These are phyloP conservation scores for Cryptosporidium muris DNA, from an alignment of 169 alveolate genomes.

Conservation along the genomic window DNA sequence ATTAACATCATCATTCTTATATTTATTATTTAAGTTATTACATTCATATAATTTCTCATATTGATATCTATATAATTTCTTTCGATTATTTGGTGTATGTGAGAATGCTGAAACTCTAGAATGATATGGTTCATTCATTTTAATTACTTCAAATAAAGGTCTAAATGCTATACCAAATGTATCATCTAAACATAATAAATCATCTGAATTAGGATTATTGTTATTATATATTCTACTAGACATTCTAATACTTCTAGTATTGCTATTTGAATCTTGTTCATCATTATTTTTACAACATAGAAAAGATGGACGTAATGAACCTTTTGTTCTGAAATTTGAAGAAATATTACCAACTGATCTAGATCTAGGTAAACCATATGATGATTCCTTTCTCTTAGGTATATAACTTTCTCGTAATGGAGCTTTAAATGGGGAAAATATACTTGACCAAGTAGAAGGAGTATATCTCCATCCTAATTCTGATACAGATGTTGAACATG, in stretches of 20 bases:
- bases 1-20: slow-evolving; percentile 13
- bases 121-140: neutral
- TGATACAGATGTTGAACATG: slow-evolving; percentile 8
- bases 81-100: neutral
- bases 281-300: slow-evolving; percentile 19
- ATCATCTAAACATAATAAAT: slow-evolving; percentile 31
- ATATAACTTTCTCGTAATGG: neutral
- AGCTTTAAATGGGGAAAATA: slow-evolving; percentile 42
- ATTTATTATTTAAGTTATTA: neutral
- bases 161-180: slow-evolving; percentile 21
- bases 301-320: slow-evolving; percentile 36
- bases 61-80: neutral
- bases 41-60: neutral
- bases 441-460: slow-evolving; percentile 42
- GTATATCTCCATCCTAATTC: slow-evolving; percentile 18
- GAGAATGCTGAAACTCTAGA: slow-evolving; percentile 55
- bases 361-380: slow-evolving; percentile 30
- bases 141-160: slow-evolving; percentile 8
- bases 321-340: slow-evolving; percentile 46
- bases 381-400: slow-evolving; percentile 5
- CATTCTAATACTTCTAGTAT: neutral
- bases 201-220: neutral
- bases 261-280: neutral
- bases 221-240: neutral
- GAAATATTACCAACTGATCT: slow-evolving; percentile 40